Evolutionary conservation across 768 basidiomycete genomes (phyloP), one percentile per base, ranked within the genome.

Genomic region (Omphalotus guepiniiformis): DNA sequence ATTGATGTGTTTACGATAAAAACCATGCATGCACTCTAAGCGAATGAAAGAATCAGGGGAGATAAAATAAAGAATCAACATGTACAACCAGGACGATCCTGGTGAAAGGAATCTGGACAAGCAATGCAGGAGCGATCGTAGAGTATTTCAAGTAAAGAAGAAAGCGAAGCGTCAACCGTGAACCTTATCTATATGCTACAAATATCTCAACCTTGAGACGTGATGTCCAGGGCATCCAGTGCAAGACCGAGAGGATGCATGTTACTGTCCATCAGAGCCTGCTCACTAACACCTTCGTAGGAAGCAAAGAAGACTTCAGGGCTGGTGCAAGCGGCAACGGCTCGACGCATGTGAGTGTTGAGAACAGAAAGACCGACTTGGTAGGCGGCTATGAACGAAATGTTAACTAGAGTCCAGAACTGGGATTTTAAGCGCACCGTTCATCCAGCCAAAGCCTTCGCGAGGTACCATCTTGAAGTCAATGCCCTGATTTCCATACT

Each of bases 381-480:
- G 65, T 93, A 97, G 25, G 93, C 90, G 55, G 94, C 90, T 93
- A 57, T 41, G 45, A 22, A 29, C 42, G 28, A 29, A 21, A 19
- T 12, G 19, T 12, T 22, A 9, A 6, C 12, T 5, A 25, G 6
- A 16, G 18, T 22, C 19, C 4, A 22, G n/a, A 19, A 30, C 23
- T 13, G 39, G 16, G n/a, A n/a, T n/a, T n/a, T n/a, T 46, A 27
- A 30, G 70, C 83, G 51, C 58, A 92, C 91, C 76, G 53, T 95
- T 95, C 88, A 93, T 96, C 95, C 93, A 97, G 7, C 95, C 95
- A 61, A 98, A 99, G 46, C 95, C 95, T 68, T 98, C 95, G 12
- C 93, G 80, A 41, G 94, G 94, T 36, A 97, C 88, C 79, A 94
- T 84, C 71, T 94, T 92, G 73, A 99, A 99, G 71, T 99, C 95